Percentiles rank a stretch among this genome's conserved stretches.
phyloP scores from a whole-genome alignment of 768 basidiomycete genomes.

The Leccinum variicolor region DNA sequence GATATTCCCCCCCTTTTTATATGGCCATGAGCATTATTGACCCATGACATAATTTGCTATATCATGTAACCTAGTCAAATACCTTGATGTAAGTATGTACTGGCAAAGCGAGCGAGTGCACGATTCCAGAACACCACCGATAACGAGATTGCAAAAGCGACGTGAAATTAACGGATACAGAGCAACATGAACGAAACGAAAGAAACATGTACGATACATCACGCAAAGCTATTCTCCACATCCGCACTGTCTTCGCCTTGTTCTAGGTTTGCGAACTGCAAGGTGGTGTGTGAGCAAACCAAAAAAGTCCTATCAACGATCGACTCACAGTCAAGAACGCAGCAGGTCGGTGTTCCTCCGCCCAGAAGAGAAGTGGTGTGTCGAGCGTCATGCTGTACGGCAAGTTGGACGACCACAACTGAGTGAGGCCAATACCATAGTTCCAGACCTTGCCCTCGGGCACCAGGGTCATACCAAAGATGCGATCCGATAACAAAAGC shows the following conservation, averaged over 20 bases:
- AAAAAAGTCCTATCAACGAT: background rate
- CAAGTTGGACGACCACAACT: slow-evolving; percentile 81
- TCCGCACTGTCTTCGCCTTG: slow-evolving; percentile 91
- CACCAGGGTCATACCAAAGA: slow-evolving; percentile 93
- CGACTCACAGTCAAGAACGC: slow-evolving; percentile 84
- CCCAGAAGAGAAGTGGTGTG: slow-evolving; percentile 95
- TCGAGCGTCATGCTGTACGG: slow-evolving; percentile 84
- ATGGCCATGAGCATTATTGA: background rate
- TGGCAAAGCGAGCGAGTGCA: background rate
- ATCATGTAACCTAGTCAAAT: background rate
- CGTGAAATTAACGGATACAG: slow-evolving; percentile 17
- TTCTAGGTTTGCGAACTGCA: slow-evolving; percentile 85
- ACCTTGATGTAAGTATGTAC: background rate
- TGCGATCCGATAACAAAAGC: slow-evolving; percentile 89
- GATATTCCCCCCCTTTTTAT: background rate
- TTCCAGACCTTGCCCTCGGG: slow-evolving; percentile 97
- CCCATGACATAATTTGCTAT: background rate
- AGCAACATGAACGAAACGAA: background rate
- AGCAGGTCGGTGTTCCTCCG: slow-evolving; percentile 90
- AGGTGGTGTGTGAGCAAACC: background rate
- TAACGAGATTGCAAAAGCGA: background rate
- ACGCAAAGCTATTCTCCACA: slow-evolving; percentile 93
- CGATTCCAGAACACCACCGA: background rate
- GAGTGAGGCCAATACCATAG: slow-evolving; percentile 91
- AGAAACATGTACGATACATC: slow-evolving; percentile 27